These are phyloP conservation scores for Spergularia bocconei DNA, from an alignment of 148 eudicot species.

Conservation along the genomic window DNA sequence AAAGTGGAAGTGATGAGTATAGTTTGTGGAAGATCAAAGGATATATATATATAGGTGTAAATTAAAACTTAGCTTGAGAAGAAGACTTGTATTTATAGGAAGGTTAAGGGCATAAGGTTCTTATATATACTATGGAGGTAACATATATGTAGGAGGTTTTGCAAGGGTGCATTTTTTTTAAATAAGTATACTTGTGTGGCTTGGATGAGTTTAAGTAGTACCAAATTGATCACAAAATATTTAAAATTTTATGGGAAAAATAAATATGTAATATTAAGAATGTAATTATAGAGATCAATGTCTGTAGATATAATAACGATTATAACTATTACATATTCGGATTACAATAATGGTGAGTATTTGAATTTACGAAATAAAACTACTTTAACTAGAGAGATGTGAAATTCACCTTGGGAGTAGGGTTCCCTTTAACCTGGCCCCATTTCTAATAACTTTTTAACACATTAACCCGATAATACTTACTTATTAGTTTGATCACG, in stretches of 20 bases:
- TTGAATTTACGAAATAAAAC: too few species aligned
- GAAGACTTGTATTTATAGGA: constrained; percentile 20
- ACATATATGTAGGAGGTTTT: constrained; percentile 11
- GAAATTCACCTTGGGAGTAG: too few species aligned
- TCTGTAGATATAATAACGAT: neutral
- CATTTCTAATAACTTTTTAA: too few species aligned
- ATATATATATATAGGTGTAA: neutral
- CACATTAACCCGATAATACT: too few species aligned
- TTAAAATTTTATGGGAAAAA: constrained; percentile 19
- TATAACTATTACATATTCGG: too few species aligned
- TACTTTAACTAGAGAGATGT: too few species aligned
- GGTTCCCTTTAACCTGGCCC: too few species aligned
- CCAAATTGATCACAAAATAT: neutral
- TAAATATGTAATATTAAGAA: constrained; percentile 14
- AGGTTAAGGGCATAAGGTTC: constrained; percentile 16
- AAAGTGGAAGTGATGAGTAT: neutral
- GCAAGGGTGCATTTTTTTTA: neutral
- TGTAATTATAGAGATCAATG: neutral
- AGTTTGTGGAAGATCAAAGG: neutral
- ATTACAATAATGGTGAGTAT: too few species aligned
- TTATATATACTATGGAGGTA: constrained; percentile 28
- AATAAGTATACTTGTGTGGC: constrained; percentile 17
- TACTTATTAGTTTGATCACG: too few species aligned
- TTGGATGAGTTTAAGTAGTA: constrained; percentile 16
- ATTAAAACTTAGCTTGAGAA: neutral